Conservation (phyloP, 2,329 filamentous ascomycete genomes). For the Paraphaeosphaeria sporulosa region DNA sequence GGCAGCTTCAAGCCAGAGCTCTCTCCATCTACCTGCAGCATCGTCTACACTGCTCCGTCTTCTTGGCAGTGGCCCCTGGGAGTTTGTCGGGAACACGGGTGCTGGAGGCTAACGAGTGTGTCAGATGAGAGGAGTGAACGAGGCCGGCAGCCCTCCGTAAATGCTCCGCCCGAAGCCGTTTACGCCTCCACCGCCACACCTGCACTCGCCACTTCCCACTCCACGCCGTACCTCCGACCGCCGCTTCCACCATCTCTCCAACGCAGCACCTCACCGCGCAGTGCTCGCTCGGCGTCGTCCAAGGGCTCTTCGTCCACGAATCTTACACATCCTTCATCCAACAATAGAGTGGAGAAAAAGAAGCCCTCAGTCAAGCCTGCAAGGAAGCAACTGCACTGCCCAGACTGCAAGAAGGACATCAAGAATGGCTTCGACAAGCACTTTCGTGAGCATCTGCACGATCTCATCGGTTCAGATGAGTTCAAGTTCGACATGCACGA, state of each 20-base stretch:
- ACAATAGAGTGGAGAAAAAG: not conserved
- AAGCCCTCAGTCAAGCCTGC: not conserved
- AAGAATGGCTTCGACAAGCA: constrained; percentile 17
- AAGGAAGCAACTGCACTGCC: constrained; percentile 12
- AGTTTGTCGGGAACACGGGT: not conserved
- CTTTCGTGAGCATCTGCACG: constrained; percentile 1
- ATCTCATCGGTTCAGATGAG: not conserved
- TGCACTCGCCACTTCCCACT: not conserved
- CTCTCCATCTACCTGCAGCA: not conserved
- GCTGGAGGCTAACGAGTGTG: not conserved
- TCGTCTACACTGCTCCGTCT: not conserved
- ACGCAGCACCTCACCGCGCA: constrained; percentile 5
- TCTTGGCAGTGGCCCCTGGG: not conserved
- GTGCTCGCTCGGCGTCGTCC: constrained; percentile 7
- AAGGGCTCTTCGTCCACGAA: constrained; percentile 10
- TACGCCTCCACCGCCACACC: constrained; percentile 10
- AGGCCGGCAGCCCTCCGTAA: constrained; percentile 4
- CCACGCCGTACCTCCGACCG: constrained; percentile 5
- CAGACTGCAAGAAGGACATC: not conserved
- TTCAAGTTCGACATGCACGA: constrained; percentile 1
- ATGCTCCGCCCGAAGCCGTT: constrained; percentile 1
- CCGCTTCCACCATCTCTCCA: not conserved
- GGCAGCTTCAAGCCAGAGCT: not conserved
- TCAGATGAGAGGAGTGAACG: constrained; percentile 7
- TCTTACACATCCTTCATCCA: constrained; percentile 9